phyloP scores from a whole-genome alignment of 805 yeast species.

The Starmera amethionina region DNA sequence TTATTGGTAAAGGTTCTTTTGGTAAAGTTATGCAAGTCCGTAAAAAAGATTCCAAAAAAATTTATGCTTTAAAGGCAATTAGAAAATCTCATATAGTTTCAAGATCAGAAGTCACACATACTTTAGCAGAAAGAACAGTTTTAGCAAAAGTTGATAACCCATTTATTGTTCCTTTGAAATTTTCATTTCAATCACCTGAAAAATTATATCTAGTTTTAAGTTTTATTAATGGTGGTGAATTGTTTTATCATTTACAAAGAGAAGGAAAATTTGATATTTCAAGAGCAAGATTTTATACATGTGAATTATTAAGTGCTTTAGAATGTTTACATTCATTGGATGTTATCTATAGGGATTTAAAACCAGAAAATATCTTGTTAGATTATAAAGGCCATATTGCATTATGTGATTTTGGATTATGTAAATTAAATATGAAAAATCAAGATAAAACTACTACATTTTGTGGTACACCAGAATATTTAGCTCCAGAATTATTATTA shows the following conservation, averaged over 20 bases:
- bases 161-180: constrained; percentile 91
- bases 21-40: constrained; percentile 99
- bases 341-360: constrained; percentile 90
- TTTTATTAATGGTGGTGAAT: constrained; percentile 94
- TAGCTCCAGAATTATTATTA: constrained; percentile 87
- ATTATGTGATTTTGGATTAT: constrained; percentile 91
- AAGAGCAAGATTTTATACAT: constrained; percentile 87
- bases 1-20: constrained; percentile 95
- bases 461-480: constrained; percentile 96
- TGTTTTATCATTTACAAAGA: constrained; percentile 87
- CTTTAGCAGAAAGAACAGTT: constrained; percentile 93
- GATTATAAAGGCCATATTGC: constrained; percentile 98
- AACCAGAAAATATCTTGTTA: constrained; percentile 89
- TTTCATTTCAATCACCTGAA: constrained; percentile 95
- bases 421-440: constrained; percentile 89
- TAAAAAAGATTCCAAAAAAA: constrained; percentile 88
- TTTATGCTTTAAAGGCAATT: constrained; percentile 89
- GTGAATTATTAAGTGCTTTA: constrained; percentile 86
- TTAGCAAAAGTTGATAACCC: constrained; percentile 89
- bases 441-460: constrained; percentile 86
- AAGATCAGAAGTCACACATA: constrained; percentile 90
- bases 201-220: constrained; percentile 84
- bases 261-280: constrained; percentile 85
- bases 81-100: constrained; percentile 92
- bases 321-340: constrained; percentile 87